Evolutionary conservation across 176 grass and related monocot genomes (phyloP).

Genomic region (Eragrostis curvula): DNA sequence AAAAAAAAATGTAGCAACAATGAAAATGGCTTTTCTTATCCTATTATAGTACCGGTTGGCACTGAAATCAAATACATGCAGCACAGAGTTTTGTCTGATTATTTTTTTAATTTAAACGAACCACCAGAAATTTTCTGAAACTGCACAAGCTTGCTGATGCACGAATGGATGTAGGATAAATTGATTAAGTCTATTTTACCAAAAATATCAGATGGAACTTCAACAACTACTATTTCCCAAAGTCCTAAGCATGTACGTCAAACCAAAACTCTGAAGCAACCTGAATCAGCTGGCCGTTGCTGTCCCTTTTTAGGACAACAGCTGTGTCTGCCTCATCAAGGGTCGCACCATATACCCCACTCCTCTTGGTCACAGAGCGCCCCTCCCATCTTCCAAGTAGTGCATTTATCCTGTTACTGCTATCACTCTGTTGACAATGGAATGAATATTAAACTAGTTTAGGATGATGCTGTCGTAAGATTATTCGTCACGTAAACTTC

Average conservation of each 20-base stretch:
- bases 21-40: slow-evolving; percentile 4
- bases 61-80: slow-evolving; percentile 9
- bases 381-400: slow-evolving; percentile 86
- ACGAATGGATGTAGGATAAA: not conserved
- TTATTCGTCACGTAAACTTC: not conserved
- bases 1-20: not conserved
- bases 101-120: not conserved
- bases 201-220: not conserved
- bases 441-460: slow-evolving; percentile 1
- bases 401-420: slow-evolving; percentile 55
- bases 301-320: slow-evolving; percentile 64
- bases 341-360: slow-evolving; percentile 89
- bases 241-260: not conserved
- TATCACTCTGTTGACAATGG: slow-evolving; percentile 35
- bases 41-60: not conserved
- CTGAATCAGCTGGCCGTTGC: slow-evolving; percentile 65
- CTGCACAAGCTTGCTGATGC: not conserved
- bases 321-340: slow-evolving; percentile 68
- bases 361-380: slow-evolving; percentile 84
- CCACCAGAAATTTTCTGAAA: not conserved
- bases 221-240: not conserved
- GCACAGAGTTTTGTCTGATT: not conserved
- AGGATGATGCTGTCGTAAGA: not conserved
- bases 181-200: not conserved
- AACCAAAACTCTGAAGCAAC: slow-evolving; percentile 43